A percentile compares a stretch with the other conserved stretches of the same genome.
These are phyloP conservation scores for Aurantiochytrium sp. DNA, from an alignment of 108 stramenopile species.

Conservation along the genomic window DNA sequence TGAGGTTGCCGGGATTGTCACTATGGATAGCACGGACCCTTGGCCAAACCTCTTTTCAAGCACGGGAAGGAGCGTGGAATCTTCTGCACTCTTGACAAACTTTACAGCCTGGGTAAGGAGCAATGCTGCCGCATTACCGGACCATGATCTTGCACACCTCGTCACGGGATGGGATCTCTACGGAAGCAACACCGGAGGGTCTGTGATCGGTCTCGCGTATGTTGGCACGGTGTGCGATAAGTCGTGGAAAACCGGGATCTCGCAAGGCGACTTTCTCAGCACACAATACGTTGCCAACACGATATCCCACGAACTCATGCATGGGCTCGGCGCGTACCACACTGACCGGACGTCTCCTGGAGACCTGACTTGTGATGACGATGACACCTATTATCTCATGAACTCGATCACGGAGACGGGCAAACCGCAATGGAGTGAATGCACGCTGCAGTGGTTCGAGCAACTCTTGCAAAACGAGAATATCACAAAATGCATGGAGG, in stretches of 20 bases:
- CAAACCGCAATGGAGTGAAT: not conserved
- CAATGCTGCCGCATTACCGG: not conserved
- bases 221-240: not conserved
- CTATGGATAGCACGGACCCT: not conserved
- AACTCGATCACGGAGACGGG: not conserved
- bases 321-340: not conserved
- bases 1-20: not conserved
- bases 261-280: not conserved
- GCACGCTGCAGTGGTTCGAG: not conserved
- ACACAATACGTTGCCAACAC: not conserved
- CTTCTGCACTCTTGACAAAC: not conserved
- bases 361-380: not conserved
- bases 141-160: not conserved
- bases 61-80: not conserved
- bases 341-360: not conserved
- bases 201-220: not conserved
- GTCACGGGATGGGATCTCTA: not conserved
- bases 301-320: not conserved
- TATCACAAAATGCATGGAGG: not conserved
- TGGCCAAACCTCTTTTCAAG: not conserved
- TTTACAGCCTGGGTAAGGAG: not conserved
- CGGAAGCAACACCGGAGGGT: not conserved
- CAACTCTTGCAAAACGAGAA: not conserved
- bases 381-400: not conserved
- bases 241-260: not conserved